Evolutionary conservation across 1,284 basidiomycete genomes (phyloP).

Genomic region (Papiliotrema fonsecae): DNA sequence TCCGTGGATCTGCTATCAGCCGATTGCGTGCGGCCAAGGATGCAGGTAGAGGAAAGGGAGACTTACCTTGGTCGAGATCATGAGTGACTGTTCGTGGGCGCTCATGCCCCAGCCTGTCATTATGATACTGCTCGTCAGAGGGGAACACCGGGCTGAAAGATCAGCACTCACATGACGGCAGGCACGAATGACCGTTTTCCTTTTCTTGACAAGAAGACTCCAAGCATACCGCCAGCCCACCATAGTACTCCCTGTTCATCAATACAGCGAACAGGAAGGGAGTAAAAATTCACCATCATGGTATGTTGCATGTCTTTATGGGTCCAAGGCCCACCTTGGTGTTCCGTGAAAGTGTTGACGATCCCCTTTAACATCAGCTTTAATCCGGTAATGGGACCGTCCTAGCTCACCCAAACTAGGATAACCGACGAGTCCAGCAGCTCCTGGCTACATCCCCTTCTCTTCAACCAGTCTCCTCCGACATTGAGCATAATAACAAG

Average conservation of each 20-base stretch:
- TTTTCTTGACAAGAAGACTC: constrained; percentile 76
- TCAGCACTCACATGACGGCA: constrained; percentile 63
- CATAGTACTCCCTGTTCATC: constrained; percentile 59
- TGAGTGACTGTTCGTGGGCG: constrained; percentile 76
- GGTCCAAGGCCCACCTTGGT: constrained; percentile 73
- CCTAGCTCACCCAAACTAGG: constrained; percentile 67
- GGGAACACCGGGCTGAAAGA: too few relatives aligned
- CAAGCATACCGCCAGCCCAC: constrained; percentile 88
- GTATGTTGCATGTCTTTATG: constrained; percentile 92
- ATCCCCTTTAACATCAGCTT: constrained; percentile 38
- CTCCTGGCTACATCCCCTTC: constrained; percentile 60
- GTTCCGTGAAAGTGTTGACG: constrained; percentile 92
- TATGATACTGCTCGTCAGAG: constrained; percentile 58
- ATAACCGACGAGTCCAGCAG: constrained; percentile 90
- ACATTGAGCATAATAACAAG: constrained; percentile 77
- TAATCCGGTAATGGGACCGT: neutral
- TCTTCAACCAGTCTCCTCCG: constrained; percentile 74
- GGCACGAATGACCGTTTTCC: constrained; percentile 82
- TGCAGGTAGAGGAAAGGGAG: neutral
- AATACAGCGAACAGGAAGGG: constrained; percentile 14
- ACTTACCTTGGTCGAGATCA: constrained; percentile 71
- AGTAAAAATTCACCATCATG: constrained; percentile 49
- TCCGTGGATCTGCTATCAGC: constrained; percentile 61
- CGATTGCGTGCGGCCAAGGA: neutral
- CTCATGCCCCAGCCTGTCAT: constrained; percentile 95